phyloP scores from a whole-genome alignment of 495 filamentous ascomycete species.

The Aspergillus homomorphus region DNA sequence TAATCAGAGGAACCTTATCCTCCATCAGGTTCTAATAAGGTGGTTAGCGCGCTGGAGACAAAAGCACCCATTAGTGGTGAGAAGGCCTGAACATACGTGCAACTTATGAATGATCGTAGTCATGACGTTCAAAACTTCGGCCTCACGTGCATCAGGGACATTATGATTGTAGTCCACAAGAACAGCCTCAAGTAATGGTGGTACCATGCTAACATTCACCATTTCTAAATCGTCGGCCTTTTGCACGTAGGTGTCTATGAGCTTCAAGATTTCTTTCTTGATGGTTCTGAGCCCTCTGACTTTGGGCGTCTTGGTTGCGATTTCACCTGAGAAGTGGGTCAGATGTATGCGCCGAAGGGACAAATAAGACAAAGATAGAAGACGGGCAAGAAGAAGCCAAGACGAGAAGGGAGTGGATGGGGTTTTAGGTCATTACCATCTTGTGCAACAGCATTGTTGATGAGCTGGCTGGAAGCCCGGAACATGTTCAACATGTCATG shows the following conservation, averaged over 20 bases:
- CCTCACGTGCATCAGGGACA: constrained; percentile 92
- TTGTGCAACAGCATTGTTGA: constrained; percentile 82
- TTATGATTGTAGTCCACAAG: constrained; percentile 96
- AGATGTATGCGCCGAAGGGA: constrained; percentile 1
- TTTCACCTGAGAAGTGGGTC: constrained; percentile 56
- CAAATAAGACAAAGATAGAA: neutral
- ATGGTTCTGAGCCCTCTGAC: constrained; percentile 93
- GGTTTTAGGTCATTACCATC: constrained; percentile 66
- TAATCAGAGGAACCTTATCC: constrained; percentile 93
- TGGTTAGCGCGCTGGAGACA: constrained; percentile 26
- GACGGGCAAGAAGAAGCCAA: neutral
- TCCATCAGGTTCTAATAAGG: constrained; percentile 76
- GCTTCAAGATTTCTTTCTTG: constrained; percentile 98
- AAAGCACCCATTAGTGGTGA: neutral
- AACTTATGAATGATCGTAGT: constrained; percentile 95
- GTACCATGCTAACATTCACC: constrained; percentile 88
- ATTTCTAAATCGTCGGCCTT: constrained; percentile 95
- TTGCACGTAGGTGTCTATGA: constrained; percentile 96
- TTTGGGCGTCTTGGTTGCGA: constrained; percentile 97
- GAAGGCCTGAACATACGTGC: constrained; percentile 61
- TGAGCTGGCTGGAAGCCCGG: constrained; percentile 88
- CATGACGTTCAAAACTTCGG: constrained; percentile 96
- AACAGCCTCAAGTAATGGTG: constrained; percentile 93
- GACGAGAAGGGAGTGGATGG: constrained; percentile 1
- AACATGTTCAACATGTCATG: constrained; percentile 99